Base-by-base conservation (phyloP, 495 filamentous ascomycete species). In the Podospora fimiseda region DNA sequence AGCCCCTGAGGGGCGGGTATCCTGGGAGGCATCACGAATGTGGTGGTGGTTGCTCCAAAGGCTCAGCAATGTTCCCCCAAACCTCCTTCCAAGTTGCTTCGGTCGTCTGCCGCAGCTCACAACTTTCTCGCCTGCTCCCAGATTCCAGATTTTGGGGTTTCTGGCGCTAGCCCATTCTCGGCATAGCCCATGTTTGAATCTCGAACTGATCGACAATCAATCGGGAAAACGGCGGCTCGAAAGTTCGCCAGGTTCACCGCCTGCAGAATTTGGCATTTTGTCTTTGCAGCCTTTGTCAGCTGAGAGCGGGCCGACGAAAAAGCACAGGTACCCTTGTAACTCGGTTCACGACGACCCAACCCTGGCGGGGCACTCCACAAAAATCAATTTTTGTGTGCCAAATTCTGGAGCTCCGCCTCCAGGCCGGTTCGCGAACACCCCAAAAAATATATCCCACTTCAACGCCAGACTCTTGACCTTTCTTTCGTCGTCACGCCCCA, bases 11-110 rank as follows among this genome's bases (percentile, higher is more conserved):
- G 72, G 52, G 78, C 59, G 50, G 82, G 74, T 74, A 90, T 76
- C 75, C 87, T 83, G 20, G 85, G 87, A 61, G 89, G 81, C 88
- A 93, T 93, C 46, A 54, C 74, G 70, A 57, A 38, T 59, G 37
- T 48, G 9, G 38, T 30, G 51, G 18, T 20, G 42, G 14, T 61
- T n/a, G n/a, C n/a, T n/a, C n/a, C n/a, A n/a, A 24, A 47, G 42
- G 30, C 43, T 24, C 19, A 21, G 43, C 57, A 55, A 56, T 39
- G 38, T 51, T 23, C 50, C 60, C 50, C 47, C 50, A 30, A 55
- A 56, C 46, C 57, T 56, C 55, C 62, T 33, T 52, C 46, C 46
- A 55, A 46, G 24, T 57, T 27, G 37, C 47, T n/a, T 45, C 40
- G 15, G 4, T 13, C 51, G 46, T 27, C 44, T 46, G 48, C 53